Evolutionary conservation across 202 grass and related monocot genomes (phyloP), one percentile per base, ranked within the genome.

Genomic region (Hordeum pubiflorum): DNA sequence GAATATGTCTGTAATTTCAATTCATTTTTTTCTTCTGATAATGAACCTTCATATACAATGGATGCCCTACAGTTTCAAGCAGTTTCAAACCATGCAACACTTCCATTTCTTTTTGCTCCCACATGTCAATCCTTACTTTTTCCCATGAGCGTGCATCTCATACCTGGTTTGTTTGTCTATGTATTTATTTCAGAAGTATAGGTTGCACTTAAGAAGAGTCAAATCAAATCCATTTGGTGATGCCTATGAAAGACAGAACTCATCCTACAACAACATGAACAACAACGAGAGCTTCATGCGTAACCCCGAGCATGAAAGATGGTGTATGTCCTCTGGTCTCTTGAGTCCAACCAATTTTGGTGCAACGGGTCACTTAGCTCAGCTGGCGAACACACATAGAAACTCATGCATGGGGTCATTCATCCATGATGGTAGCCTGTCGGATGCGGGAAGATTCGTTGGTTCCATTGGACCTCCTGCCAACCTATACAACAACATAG

Each of bases 131-230:
- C 33, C 33, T 34, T 1, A 34, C 4, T 40, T 20, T 44, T 81
- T 71, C 6, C 15, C 15, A 70, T 57, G 20, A 69, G 26, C 5
- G 57, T 18, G 14, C 17, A 58, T 70, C 24, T 70, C 52, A 41
- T 34, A 34, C 33, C 33, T 34, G 5, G 39, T 69, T 76, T 14
- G 70, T 10, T 8, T 39, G 39, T 29, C 48, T 57, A 40, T 78
- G 74, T 24, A 31, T 11, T 29, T 84, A 8, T 83, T 89, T 77
- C 86, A 97, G 89, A 97, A 93, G 48, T 91, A 97, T 18, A 66
- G 79, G 2, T 21, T 87, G 15, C 81, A 83, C 60, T 37, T 91
- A n/a, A 93, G 89, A 60, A 84, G 75, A 24, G 1, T 32, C 31
- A 23, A 29, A 6, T 8, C 37, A 24, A 26, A 75, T 63, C 67